Base-by-base conservation (phyloP, 805 yeast species). In the Saccharomycopsis javanensis region DNA sequence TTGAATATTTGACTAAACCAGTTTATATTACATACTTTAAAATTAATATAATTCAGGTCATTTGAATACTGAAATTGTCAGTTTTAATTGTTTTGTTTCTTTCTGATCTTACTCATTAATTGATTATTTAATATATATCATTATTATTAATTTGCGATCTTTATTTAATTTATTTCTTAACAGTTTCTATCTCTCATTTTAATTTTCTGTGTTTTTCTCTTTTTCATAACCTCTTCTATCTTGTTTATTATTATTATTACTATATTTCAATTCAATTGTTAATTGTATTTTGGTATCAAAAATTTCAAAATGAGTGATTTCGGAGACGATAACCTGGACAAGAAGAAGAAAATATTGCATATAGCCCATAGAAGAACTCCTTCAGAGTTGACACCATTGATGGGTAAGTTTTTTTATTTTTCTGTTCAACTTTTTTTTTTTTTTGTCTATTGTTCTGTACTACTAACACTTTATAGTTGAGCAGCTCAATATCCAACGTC, bases 311-410 rank as follows among this genome's bases (percentile, higher is more conserved):
- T 42, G 48, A 42, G 48, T 42, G 48, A 42, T 20, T 42, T 42
- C 35, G 23, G 34, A 20, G 33, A 51, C 33, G 54, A 38, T 27
- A 52, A 35, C 5, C 33, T 16, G 20, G 51, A 69, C 45, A 74
- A 74, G 59, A 69, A 70, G 57, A 85, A 86, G 42, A 79, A 79
- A 63, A 81, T 81, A 60, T 76, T 94, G 60, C 95, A 90, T 72
- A 90, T 92, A 62, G 98, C 98, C n/a, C 98, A 94, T 67, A 81
- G 98, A 66, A 80, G 96, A 60, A 86, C 97, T 2, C 97, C 97
- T n/a, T 82, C 91, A 64, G 99, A 94, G 69, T 76, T 94, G 68
- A 92, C 98, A 2, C 86, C 86, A 56, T 75, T 92, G 62, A 92
- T 92, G 96, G 77, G 85, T 76, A 74, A 64, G 79, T 72, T 59